These are phyloP conservation scores for Mycena crocata DNA, from an alignment of 768 basidiomycete species.

Conservation along the genomic window DNA sequence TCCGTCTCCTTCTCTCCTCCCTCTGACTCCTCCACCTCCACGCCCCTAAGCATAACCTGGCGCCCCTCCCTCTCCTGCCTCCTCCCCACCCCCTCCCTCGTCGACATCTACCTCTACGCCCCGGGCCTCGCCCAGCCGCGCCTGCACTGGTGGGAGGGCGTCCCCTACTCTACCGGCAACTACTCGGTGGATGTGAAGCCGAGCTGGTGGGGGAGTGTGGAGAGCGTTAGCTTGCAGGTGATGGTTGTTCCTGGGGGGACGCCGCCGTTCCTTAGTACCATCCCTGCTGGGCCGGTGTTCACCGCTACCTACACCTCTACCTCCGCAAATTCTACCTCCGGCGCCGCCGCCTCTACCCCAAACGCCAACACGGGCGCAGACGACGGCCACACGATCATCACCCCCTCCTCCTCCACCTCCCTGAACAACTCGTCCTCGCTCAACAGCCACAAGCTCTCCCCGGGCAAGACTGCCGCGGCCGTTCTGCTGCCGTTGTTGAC, in stretches of 20 bases:
- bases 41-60: conserved; percentile 72
- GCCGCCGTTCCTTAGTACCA: conserved; percentile 61
- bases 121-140: conserved; percentile 54
- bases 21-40: conserved; percentile 58
- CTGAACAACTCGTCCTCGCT: too few species aligned
- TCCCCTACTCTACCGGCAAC: conserved; percentile 60
- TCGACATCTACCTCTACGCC: conserved; percentile 79
- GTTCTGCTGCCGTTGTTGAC: conserved; percentile 75
- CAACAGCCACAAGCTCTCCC: conserved; percentile 47
- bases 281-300: conserved; percentile 78
- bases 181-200: conserved; percentile 66
- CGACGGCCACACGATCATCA: conserved; percentile 52
- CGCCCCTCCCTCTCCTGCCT: conserved; percentile 64
- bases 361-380: conserved; percentile 38
- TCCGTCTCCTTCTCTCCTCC: conserved; percentile 70
- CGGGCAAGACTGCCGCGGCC: conserved; percentile 72
- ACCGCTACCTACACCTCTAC: conserved; percentile 68
- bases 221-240: conserved; percentile 70
- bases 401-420: too few species aligned
- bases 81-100: conserved; percentile 45
- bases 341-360: conserved; percentile 55
- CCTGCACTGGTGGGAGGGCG: conserved; percentile 68
- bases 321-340: conserved; percentile 50
- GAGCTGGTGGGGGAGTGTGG: conserved; percentile 86
- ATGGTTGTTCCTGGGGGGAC: conserved; percentile 64